Conservation (phyloP, 441 rosid species). For the Erysimum pusillum region DNA sequence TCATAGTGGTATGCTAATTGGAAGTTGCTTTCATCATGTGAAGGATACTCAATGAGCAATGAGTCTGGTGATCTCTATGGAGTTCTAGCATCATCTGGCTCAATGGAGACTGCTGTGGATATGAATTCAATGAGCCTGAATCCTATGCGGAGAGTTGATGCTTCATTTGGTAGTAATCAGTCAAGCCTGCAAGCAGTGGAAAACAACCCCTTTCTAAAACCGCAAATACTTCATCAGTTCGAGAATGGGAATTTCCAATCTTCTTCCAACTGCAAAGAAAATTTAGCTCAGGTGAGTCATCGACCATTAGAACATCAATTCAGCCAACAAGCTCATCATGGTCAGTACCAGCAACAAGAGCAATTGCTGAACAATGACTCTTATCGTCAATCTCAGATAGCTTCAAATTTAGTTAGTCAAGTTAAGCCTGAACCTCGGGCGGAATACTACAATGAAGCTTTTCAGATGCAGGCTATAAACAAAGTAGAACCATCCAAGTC, state of each 20-base stretch:
- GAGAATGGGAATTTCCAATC: conserved; percentile 44
- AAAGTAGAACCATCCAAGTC: conserved; percentile 33
- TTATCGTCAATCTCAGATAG: conserved; percentile 44
- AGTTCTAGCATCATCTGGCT: conserved; percentile 31
- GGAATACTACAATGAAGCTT: conserved; percentile 39
- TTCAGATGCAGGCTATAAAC: conserved; percentile 43
- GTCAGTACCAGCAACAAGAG: conserved; percentile 41
- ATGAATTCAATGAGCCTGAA: conserved; percentile 39
- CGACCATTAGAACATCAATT: conserved; percentile 36
- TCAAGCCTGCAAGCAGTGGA: conserved; percentile 35
- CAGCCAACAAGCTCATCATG: conserved; percentile 39
- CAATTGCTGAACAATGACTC: conserved; percentile 30
- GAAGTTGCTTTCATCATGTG: conserved; percentile 39
- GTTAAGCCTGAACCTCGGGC: conserved; percentile 39
- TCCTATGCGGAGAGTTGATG: conserved; percentile 41
- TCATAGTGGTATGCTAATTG: conserved; percentile 35
- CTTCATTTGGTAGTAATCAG: conserved; percentile 41
- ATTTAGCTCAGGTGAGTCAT: conserved; percentile 34
- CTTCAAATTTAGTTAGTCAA: conserved; percentile 41
- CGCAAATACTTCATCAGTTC: conserved; percentile 39
- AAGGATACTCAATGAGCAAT: conserved; percentile 44
- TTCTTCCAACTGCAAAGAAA: conserved; percentile 37
- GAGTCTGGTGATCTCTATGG: conserved; percentile 47
- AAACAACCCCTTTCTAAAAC: conserved; percentile 24
- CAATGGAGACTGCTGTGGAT: conserved; percentile 38